Conservation (phyloP, 75 land plant species). For the Selaginella moellendorffii region DNA sequence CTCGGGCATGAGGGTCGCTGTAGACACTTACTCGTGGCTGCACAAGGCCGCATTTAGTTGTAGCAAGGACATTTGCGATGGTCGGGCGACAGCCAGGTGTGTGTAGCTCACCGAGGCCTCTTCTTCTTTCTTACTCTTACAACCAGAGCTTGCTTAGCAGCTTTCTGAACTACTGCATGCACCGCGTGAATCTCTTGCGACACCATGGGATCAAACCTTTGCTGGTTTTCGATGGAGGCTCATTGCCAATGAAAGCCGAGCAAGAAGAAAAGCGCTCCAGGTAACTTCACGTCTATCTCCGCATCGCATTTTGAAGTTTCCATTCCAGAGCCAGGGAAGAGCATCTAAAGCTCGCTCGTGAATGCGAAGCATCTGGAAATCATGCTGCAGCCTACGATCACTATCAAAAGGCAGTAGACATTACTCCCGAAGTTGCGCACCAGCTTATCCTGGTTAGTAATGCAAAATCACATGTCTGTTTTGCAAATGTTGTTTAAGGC, state of each 20-base stretch:
- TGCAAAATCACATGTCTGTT: background rate
- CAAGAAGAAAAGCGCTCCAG: slow-evolving; percentile 83
- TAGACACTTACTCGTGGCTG: slow-evolving; percentile 92
- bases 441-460: slow-evolving; percentile 56
- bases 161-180: slow-evolving; percentile 87
- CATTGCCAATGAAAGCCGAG: slow-evolving; percentile 78
- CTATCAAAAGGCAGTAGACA: slow-evolving; percentile 91
- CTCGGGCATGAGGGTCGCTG: slow-evolving; percentile 50
- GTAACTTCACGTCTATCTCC: too few relatives aligned
- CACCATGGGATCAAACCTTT: slow-evolving; percentile 74
- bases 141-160: too few relatives aligned
- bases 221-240: slow-evolving; percentile 85
- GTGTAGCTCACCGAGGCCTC: too few relatives aligned
- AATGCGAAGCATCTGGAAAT: slow-evolving; percentile 79
- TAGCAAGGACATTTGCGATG: slow-evolving; percentile 67
- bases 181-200: slow-evolving; percentile 67
- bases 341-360: slow-evolving; percentile 68
- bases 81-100: slow-evolving; percentile 52
- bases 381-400: slow-evolving; percentile 69
- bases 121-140: too few relatives aligned
- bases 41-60: slow-evolving; percentile 87
- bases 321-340: slow-evolving; percentile 60
- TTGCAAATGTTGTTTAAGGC: background rate
- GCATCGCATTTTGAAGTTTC: too few relatives aligned
- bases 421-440: slow-evolving; percentile 68